Conservation (phyloP, 495 filamentous ascomycete species). For the Talaromyces wortmannii region DNA sequence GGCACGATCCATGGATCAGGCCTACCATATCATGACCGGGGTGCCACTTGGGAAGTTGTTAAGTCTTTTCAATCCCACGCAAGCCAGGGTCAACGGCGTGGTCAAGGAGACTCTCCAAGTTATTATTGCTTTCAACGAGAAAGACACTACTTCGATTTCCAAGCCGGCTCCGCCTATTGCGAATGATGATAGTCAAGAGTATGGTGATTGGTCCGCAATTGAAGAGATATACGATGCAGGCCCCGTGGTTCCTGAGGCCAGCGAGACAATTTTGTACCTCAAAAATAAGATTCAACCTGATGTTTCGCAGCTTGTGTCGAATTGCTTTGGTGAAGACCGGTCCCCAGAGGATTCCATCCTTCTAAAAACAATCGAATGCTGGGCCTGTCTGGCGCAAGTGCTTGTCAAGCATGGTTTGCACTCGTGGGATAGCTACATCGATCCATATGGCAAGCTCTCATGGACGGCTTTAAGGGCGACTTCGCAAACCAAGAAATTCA, state of each 20-base stretch:
- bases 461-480: slow-evolving; percentile 59
- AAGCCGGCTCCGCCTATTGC: slow-evolving; percentile 4
- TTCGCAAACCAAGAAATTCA: slow-evolving; percentile 57
- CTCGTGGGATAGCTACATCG: slow-evolving; percentile 55
- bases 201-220: slow-evolving; percentile 59
- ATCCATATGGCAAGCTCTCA: slow-evolving; percentile 45
- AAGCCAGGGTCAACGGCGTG: slow-evolving; percentile 25
- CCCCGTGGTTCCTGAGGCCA: slow-evolving; percentile 11
- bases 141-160: slow-evolving; percentile 13
- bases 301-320: slow-evolving; percentile 55
- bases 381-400: slow-evolving; percentile 47
- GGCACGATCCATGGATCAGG: slow-evolving; percentile 25
- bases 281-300: slow-evolving; percentile 41
- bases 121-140: slow-evolving; percentile 28
- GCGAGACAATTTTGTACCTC: slow-evolving; percentile 25
- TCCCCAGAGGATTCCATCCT: slow-evolving; percentile 53
- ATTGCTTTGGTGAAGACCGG: slow-evolving; percentile 59
- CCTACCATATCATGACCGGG: slow-evolving; percentile 26
- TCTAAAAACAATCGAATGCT: slow-evolving; percentile 50
- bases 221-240: slow-evolving; percentile 37
- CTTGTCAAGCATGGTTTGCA: slow-evolving; percentile 34
- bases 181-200: slow-evolving; percentile 70
- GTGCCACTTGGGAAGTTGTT: slow-evolving; percentile 27
- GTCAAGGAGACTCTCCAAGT: slow-evolving; percentile 29
- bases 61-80: slow-evolving; percentile 28